Evolutionary conservation across 768 basidiomycete genomes (phyloP).

Genomic region (Hygrocybe punicea): DNA sequence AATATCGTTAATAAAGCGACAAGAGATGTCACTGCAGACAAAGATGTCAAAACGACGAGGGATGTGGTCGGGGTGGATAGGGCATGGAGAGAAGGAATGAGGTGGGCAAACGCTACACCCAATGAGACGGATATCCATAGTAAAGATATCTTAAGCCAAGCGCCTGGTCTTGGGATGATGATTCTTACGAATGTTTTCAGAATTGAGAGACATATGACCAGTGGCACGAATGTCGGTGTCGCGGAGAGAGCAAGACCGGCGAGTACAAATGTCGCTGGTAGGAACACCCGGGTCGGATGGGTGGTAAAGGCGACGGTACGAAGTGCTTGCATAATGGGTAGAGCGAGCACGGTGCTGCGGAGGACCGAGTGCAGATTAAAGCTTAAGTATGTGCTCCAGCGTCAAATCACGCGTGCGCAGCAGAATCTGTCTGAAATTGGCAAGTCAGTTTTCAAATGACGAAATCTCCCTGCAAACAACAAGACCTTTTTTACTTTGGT

Average conservation of each 20-base stretch:
- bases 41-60: slow-evolving; percentile 40
- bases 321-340: background rate
- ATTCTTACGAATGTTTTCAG: slow-evolving; percentile 1
- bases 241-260: slow-evolving; percentile 28
- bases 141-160: slow-evolving; percentile 21
- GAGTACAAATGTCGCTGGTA: slow-evolving; percentile 6
- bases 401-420: too few relatives aligned
- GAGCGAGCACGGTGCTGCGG: background rate
- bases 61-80: slow-evolving; percentile 53
- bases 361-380: background rate
- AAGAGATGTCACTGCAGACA: slow-evolving; percentile 45
- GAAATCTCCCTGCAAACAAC: too few relatives aligned
- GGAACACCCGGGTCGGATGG: background rate
- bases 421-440: too few relatives aligned
- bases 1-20: slow-evolving; percentile 42
- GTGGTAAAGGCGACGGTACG: background rate
- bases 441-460: too few relatives aligned
- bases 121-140: slow-evolving; percentile 39
- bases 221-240: slow-evolving; percentile 32
- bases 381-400: too few relatives aligned
- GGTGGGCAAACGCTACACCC: slow-evolving; percentile 42
- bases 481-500: too few relatives aligned
- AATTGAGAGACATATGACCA: slow-evolving; percentile 21
- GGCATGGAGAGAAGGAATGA: slow-evolving; percentile 47
- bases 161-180: slow-evolving; percentile 8